Percentiles rank a stretch among this genome's conserved stretches.
These are phyloP conservation scores for Syzygium aromaticum DNA, from an alignment of 345 rosid species.

Conservation along the genomic window DNA sequence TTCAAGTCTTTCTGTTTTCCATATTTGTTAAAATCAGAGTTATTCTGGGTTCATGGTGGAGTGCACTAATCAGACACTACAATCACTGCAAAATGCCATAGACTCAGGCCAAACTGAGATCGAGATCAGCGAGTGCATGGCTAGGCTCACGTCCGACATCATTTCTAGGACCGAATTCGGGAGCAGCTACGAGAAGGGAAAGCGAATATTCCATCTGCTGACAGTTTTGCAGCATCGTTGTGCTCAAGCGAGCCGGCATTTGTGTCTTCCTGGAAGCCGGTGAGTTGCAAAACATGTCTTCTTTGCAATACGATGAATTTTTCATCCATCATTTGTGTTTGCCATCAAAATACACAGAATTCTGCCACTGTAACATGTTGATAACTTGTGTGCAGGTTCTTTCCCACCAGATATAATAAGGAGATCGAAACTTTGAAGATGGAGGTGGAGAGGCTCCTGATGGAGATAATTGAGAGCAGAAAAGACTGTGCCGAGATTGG, in stretches of 20 bases:
- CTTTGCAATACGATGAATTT: neutral
- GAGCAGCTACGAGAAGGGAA: conserved; percentile 67
- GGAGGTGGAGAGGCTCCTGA: conserved; percentile 66
- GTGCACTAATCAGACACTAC: conserved; percentile 52
- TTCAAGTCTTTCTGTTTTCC: neutral
- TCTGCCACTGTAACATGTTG: neutral
- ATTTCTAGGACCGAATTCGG: conserved; percentile 85
- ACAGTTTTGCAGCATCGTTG: conserved; percentile 54
- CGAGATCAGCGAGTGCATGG: conserved; percentile 71
- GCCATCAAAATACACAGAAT: neutral
- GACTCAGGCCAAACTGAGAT: conserved; percentile 46
- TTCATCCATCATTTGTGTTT: neutral
- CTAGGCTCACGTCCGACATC: conserved; percentile 66
- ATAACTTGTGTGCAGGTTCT: conserved; percentile 35
- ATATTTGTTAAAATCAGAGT: conserved; percentile 24
- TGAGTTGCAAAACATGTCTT: neutral
- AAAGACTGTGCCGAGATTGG: conserved; percentile 57
- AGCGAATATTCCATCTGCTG: conserved; percentile 47
- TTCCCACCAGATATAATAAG: conserved; percentile 80
- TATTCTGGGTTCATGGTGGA: conserved; percentile 70
- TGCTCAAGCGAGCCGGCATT: conserved; percentile 68
- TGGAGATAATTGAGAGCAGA: conserved; percentile 74
- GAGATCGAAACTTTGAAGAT: conserved; percentile 62
- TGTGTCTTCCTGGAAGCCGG: conserved; percentile 94
- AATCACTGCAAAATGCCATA: conserved; percentile 30